Percentiles rank a stretch among this genome's conserved stretches.
phyloP scores from a whole-genome alignment of 495 filamentous ascomycete genomes.

The Tuber umbilicatum region DNA sequence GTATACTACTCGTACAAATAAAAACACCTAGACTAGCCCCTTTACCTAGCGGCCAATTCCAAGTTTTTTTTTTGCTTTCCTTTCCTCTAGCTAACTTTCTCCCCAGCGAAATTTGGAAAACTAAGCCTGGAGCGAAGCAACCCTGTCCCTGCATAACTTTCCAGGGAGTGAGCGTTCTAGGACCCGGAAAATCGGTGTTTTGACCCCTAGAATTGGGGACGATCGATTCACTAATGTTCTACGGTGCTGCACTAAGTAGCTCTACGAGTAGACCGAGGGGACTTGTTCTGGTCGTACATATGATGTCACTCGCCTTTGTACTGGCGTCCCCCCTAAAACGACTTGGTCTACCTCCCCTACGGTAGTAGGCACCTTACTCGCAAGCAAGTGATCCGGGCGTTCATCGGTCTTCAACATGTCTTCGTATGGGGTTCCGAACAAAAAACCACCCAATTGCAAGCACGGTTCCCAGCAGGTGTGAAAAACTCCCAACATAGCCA shows the following conservation, averaged over 20 bases:
- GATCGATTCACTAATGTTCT: not conserved
- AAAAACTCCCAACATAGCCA: not conserved
- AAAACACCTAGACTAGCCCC: not conserved
- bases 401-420: not conserved
- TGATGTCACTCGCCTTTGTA: not conserved
- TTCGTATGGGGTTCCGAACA: not conserved
- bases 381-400: not conserved
- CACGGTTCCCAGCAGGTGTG: not conserved
- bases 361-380: not conserved
- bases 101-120: not conserved
- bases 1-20: too few species aligned
- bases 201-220: not conserved
- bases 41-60: not conserved
- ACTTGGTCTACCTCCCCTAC: not conserved
- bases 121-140: not conserved
- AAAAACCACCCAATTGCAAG: not conserved
- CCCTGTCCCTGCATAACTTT: not conserved
- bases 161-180: not conserved
- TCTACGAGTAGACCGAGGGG: not conserved
- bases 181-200: not conserved
- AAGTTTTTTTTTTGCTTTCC: not conserved
- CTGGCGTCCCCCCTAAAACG: not conserved
- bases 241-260: not conserved
- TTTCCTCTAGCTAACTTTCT: not conserved
- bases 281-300: not conserved